Evolutionary conservation across 805 yeast genomes (phyloP), one percentile per base, ranked within the genome.

Genomic region (Lipomyces anomalus): DNA sequence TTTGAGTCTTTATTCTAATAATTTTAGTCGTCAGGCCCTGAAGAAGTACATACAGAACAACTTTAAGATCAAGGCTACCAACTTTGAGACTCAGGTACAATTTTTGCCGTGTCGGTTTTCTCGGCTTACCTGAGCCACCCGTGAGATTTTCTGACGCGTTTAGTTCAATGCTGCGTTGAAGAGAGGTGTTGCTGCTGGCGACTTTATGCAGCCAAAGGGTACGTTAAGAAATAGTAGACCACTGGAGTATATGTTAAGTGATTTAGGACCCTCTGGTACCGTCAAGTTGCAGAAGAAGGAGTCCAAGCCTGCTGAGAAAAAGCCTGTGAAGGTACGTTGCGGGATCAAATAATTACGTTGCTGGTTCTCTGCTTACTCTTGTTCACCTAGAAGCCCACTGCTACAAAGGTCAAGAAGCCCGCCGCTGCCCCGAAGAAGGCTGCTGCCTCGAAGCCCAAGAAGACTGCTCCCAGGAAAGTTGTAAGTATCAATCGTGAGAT

Each of bases 261-360:
- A n/a, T n/a, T n/a, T n/a, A n/a, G n/a, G n/a, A n/a, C 82, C 95
- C 17, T 80, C 94, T 9, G 95, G 95, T 40, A 85, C 95, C 38
- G 77, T 85, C 54, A 84, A 85, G 67, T 65, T 82, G 50, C 72
- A 69, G 61, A 77, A 76, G 69, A 64, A 68, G 58, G 65, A 52
- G 38, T 63, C 61, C 59, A 62, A 63, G 58, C 61, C 64, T 49
- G 60, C 59, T 20, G 63, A 64, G 36, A 69, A 68, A 61, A 64
- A 60, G 52, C 56, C n/a, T n/a, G n/a, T n/a, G n/a, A n/a, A n/a
- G n/a, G n/a, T n/a, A n/a, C n/a, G n/a, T n/a, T n/a, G 68, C 7
- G 64, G 63, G 29, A 50, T 62, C 16, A 53, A 64, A 40, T 52
- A 37, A 37, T 32, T 43, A 20, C 13, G 17, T 20, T 23, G 39